phyloP scores from a whole-genome alignment of 306 rosid species.

The Corylus avellana region DNA sequence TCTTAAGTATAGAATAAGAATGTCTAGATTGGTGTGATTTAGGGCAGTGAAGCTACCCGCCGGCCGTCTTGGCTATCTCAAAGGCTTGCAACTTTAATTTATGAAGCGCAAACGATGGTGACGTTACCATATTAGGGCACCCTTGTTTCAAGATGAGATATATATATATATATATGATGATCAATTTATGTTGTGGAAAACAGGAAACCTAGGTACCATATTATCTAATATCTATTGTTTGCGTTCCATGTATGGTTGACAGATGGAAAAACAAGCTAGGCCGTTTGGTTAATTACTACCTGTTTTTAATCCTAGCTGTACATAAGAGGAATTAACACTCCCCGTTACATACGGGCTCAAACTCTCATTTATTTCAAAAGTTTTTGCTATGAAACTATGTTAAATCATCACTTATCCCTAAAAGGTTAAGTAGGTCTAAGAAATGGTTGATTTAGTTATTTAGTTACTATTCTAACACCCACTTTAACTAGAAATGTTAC shows the following conservation, averaged over 20 bases:
- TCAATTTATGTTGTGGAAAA: background rate
- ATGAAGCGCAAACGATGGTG: background rate
- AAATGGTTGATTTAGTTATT: too few relatives aligned
- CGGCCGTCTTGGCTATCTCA: constrained; percentile 4
- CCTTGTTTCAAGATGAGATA: background rate
- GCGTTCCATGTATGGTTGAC: background rate
- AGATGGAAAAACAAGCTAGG: background rate
- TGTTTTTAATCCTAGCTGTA: background rate
- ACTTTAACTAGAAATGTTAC: too few relatives aligned
- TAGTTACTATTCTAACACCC: too few relatives aligned
- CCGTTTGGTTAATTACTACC: background rate
- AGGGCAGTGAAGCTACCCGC: background rate
- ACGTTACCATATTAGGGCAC: background rate
- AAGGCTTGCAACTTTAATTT: background rate
- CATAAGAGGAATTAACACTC: too few relatives aligned
- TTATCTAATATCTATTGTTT: background rate
- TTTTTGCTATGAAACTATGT: too few relatives aligned
- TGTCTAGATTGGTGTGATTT: background rate
- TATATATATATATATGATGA: too few relatives aligned
- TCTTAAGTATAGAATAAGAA: background rate
- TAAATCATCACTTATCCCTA: too few relatives aligned
- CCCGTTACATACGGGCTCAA: too few relatives aligned
- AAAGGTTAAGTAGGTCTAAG: too few relatives aligned
- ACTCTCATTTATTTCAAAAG: too few relatives aligned
- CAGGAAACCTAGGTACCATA: background rate